A percentile compares a stretch with the other conserved stretches of the same genome.
Conservation (phyloP, 352 stramenopile species). For the Phytophthora meadii region DNA sequence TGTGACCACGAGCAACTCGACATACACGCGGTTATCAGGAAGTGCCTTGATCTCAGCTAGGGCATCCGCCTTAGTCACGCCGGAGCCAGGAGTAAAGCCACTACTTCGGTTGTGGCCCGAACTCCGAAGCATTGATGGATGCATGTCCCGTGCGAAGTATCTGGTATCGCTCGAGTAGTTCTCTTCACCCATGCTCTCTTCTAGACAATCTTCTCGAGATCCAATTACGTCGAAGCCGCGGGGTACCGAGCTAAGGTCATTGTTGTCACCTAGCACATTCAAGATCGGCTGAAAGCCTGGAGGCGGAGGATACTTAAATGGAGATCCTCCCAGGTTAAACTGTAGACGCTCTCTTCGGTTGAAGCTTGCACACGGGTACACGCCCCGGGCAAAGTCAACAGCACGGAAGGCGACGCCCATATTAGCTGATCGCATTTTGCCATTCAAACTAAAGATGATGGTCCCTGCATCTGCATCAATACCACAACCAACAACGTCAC, state of each 20-base stretch:
- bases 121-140: constrained; percentile 74
- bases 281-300: constrained; percentile 85
- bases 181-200: constrained; percentile 87
- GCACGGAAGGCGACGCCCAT: constrained; percentile 88
- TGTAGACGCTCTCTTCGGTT: constrained; percentile 87
- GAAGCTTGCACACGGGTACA: constrained; percentile 90
- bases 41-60: constrained; percentile 81
- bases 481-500: constrained; percentile 91
- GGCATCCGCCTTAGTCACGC: constrained; percentile 68
- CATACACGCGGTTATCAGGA: constrained; percentile 78
- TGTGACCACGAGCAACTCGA: constrained; percentile 79
- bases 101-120: constrained; percentile 55
- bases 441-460: constrained; percentile 94
- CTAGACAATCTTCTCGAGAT: constrained; percentile 80
- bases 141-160: constrained; percentile 81
- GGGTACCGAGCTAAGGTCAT: constrained; percentile 54
- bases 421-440: constrained; percentile 85
- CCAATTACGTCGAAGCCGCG: constrained; percentile 83
- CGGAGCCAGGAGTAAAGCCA: constrained; percentile 44
- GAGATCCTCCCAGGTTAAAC: constrained; percentile 87
- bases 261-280: constrained; percentile 59
- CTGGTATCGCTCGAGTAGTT: constrained; percentile 80
- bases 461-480: constrained; percentile 89
- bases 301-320: constrained; percentile 80
- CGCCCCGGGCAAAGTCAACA: constrained; percentile 79